phyloP scores from a whole-genome alignment of 129 eudicot genomes.

The Chrysanthemum makinoi region DNA sequence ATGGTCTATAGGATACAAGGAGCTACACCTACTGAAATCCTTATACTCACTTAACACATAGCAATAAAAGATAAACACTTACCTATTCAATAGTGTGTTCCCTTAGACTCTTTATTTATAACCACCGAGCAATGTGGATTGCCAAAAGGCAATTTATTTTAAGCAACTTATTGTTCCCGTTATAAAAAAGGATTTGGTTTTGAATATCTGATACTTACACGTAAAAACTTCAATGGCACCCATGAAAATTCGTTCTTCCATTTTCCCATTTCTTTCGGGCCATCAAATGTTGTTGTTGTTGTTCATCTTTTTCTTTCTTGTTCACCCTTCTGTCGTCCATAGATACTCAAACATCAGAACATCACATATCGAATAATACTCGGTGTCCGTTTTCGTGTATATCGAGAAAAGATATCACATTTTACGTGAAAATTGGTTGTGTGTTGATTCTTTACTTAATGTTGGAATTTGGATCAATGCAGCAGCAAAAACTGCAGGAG shows the following conservation, averaged over 20 bases:
- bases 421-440: conserved; percentile 5
- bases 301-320: not conserved
- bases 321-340: not conserved
- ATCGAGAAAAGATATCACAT: conserved; percentile 2
- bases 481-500: conserved; percentile 43
- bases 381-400: conserved; percentile 5
- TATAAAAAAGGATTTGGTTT: not conserved
- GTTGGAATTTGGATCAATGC: conserved; percentile 34
- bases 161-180: no score
- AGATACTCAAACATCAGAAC: not conserved
- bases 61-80: no score
- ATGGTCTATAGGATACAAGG: no score
- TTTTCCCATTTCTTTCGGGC: conserved; percentile 20
- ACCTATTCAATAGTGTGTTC: no score
- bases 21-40: no score
- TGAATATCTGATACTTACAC: not conserved
- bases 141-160: no score
- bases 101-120: no score
- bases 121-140: no score
- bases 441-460: conserved; percentile 4
- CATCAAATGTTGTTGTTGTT: not conserved
- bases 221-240: conserved; percentile 26
- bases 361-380: not conserved
- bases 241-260: conserved; percentile 25
- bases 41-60: no score